Percentiles rank a stretch among this genome's conserved stretches.
Evolutionary conservation across 345 rosid genomes (phyloP).

Genomic region (Kandelia obovata): DNA sequence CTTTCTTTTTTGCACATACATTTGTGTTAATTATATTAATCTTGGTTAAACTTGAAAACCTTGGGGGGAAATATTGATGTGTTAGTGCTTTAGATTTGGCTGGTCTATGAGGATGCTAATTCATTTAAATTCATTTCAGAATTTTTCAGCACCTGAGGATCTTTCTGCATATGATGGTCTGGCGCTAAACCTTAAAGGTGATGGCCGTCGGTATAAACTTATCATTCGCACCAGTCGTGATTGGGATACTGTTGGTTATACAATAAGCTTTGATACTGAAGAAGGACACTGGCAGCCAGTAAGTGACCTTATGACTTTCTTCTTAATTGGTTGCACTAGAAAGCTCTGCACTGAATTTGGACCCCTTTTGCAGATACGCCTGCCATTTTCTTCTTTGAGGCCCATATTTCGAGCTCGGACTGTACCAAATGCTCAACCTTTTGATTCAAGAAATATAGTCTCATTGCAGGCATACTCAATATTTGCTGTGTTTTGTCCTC

Average conservation of each 20-base stretch:
- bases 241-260: constrained; percentile 95
- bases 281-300: constrained; percentile 91
- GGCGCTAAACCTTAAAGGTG: constrained; percentile 71
- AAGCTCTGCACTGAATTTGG: constrained; percentile 1
- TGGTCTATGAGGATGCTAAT: constrained; percentile 10
- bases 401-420: constrained; percentile 86
- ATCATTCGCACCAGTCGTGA: constrained; percentile 69
- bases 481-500: not conserved
- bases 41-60: not conserved
- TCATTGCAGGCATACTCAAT: constrained; percentile 66
- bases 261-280: constrained; percentile 68
- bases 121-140: constrained; percentile 39
- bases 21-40: not conserved
- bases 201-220: constrained; percentile 83
- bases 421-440: constrained; percentile 67
- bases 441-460: constrained; percentile 59
- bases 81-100: not conserved
- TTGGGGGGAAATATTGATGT: not conserved
- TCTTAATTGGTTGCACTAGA: not conserved
- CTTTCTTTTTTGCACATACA: not conserved
- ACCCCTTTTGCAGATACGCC: constrained; percentile 42
- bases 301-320: constrained; percentile 21
- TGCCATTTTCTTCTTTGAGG: constrained; percentile 79
- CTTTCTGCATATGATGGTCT: constrained; percentile 91
- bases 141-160: constrained; percentile 69